These are phyloP conservation scores for Chlorella sp. DNA, from an alignment of 139 green algal genomes.

Conservation along the genomic window DNA sequence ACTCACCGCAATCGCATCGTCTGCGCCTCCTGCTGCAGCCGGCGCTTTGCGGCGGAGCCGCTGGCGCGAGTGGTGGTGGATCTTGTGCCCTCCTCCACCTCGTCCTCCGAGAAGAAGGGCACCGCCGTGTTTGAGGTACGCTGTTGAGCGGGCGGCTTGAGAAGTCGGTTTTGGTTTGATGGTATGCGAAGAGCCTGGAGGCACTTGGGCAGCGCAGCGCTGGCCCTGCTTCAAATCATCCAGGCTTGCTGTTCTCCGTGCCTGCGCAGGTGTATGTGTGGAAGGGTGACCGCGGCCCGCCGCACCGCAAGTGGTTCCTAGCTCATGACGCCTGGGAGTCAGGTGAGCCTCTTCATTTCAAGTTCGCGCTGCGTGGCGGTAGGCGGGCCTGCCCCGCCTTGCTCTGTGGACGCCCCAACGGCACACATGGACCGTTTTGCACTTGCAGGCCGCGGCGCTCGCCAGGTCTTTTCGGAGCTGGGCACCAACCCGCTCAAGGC, in stretches of 20 bases:
- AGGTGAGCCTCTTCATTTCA: too few species aligned
- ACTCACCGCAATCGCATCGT: not conserved
- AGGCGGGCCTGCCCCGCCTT: not conserved
- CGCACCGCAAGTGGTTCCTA: slow-evolving; percentile 13
- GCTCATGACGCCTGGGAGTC: slow-evolving; percentile 20
- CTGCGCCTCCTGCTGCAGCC: not conserved
- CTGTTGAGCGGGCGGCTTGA: too few species aligned
- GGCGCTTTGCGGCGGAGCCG: not conserved
- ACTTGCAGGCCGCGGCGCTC: not conserved
- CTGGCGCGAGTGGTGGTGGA: slow-evolving; percentile 14
- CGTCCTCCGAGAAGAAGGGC: not conserved
- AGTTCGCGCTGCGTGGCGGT: too few species aligned
- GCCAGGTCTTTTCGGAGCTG: not conserved
- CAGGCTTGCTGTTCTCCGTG: too few species aligned
- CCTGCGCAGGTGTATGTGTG: slow-evolving; percentile 27
- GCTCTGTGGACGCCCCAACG: not conserved
- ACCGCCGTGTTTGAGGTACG: slow-evolving; percentile 10
- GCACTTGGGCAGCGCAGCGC: too few species aligned
- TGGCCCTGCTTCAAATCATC: too few species aligned
- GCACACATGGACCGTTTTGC: too few species aligned
- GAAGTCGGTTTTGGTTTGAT: too few species aligned
- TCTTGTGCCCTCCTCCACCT: not conserved
- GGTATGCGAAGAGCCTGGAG: too few species aligned
- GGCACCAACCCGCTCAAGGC: slow-evolving; percentile 4
- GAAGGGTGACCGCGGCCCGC: not conserved